Percentiles rank a stretch among this genome's conserved stretches.
phyloP scores from a whole-genome alignment of 2,329 filamentous ascomycete genomes.

The Diaporthe batatas region DNA sequence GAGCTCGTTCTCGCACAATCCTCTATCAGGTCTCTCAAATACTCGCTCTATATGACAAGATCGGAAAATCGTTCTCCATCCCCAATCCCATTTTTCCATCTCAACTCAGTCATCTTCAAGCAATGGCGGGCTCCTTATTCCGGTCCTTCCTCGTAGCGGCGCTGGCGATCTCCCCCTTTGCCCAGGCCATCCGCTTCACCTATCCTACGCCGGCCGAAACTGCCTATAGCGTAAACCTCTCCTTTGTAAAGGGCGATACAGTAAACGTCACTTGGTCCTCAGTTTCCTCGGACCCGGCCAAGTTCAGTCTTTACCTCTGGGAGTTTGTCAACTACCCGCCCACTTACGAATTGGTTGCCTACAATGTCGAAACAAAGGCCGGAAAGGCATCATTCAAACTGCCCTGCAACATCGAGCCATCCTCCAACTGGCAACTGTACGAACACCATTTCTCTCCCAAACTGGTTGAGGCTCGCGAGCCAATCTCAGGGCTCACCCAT shows the following conservation, averaged over 20 bases:
- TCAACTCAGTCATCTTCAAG: too few species aligned
- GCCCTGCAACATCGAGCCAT: constrained; percentile 35
- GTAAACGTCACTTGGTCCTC: constrained; percentile 32
- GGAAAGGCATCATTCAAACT: constrained; percentile 18
- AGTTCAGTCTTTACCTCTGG: constrained; percentile 41
- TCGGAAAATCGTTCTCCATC: too few species aligned
- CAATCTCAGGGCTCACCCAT: too few species aligned
- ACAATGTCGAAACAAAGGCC: constrained; percentile 28
- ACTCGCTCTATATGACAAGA: too few species aligned
- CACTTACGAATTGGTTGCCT: constrained; percentile 37
- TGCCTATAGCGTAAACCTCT: not conserved
- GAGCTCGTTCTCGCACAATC: too few species aligned
- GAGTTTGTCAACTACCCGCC: constrained; percentile 39
- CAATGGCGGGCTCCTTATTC: not conserved
- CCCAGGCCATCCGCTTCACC: not conserved
- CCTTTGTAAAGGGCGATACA: constrained; percentile 15
- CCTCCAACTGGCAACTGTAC: constrained; percentile 35
- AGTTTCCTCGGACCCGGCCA: constrained; percentile 33
- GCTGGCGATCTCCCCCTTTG: not conserved
- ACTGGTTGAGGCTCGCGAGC: not conserved
- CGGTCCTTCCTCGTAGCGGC: not conserved
- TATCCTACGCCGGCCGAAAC: not conserved
- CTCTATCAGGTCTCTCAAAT: too few species aligned
- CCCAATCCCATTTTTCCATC: too few species aligned
- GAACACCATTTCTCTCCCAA: not conserved